Evolutionary conservation across 2,329 filamentous ascomycete species (phyloP).

Genomic region (Microdochium trichocladiopsis): DNA sequence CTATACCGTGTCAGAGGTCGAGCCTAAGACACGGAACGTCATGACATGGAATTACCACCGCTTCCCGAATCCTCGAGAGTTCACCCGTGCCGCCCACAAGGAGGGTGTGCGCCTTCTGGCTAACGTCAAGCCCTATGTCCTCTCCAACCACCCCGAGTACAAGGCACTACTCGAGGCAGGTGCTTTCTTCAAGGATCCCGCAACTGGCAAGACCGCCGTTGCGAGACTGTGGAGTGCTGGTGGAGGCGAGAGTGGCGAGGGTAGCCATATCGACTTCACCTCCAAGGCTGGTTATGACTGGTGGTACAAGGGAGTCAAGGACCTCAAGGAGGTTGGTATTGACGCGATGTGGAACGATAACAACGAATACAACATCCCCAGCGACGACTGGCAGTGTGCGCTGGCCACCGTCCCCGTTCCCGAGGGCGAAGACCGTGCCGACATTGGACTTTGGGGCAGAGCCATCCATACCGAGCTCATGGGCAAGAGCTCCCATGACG

Average conservation of each 20-base stretch:
- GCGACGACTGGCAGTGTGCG: slow-evolving; percentile 58
- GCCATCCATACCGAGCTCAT: slow-evolving; percentile 64
- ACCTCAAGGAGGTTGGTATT: slow-evolving; percentile 55
- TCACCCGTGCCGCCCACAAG: slow-evolving; percentile 53
- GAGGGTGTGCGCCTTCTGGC: slow-evolving; percentile 61
- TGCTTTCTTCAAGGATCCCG: slow-evolving; percentile 57
- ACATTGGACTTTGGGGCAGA: slow-evolving; percentile 63
- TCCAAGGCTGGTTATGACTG: slow-evolving; percentile 59
- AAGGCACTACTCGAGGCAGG: slow-evolving; percentile 47
- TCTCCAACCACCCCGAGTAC: slow-evolving; percentile 62
- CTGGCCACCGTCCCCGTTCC: slow-evolving; percentile 37
- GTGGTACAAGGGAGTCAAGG: slow-evolving; percentile 64
- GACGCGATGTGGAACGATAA: slow-evolving; percentile 77
- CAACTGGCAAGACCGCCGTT: slow-evolving; percentile 42
- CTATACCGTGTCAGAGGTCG: slow-evolving; percentile 60
- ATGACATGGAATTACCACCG: slow-evolving; percentile 66
- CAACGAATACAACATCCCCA: slow-evolving; percentile 64
- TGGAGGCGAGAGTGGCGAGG: slow-evolving; percentile 62
- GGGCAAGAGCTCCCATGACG: slow-evolving; percentile 64
- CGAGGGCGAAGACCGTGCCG: slow-evolving; percentile 29
- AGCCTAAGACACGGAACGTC: slow-evolving; percentile 64
- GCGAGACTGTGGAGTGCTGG: slow-evolving; percentile 67
- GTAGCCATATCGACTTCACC: slow-evolving; percentile 68
- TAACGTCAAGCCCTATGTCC: slow-evolving; percentile 68
- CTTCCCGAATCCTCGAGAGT: slow-evolving; percentile 61